These are phyloP conservation scores for Candida arabinofermentans DNA, from an alignment of 805 yeast species.

Conservation along the genomic window DNA sequence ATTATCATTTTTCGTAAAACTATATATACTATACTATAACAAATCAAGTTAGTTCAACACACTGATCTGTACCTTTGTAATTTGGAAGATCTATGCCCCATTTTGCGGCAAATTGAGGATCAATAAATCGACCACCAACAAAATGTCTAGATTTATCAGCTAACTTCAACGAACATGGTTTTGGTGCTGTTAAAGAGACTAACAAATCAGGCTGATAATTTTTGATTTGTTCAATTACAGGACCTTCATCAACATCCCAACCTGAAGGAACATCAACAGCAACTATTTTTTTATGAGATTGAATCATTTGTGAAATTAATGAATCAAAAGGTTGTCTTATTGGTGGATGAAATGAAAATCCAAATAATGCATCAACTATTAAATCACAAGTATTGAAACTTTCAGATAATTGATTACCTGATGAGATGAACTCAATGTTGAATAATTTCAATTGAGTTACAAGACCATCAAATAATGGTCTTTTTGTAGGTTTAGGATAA, in stretches of 20 bases:
- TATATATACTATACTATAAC: too few species aligned
- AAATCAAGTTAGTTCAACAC: conserved; percentile 38
- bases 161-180: conserved; percentile 68
- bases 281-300: conserved; percentile 51
- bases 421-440: conserved; percentile 51
- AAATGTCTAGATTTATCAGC: conserved; percentile 51
- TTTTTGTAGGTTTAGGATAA: conserved; percentile 69
- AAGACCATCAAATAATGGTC: conserved; percentile 52
- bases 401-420: conserved; percentile 19
- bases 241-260: conserved; percentile 95
- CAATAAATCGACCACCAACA: conserved; percentile 88
- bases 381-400: conserved; percentile 38
- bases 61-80: conserved; percentile 57
- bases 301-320: conserved; percentile 39
- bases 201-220: conserved; percentile 56
- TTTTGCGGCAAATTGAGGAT: conserved; percentile 58
- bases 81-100: conserved; percentile 66
- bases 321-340: conserved; percentile 70
- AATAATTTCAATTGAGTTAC: conserved; percentile 64
- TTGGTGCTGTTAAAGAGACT: conserved; percentile 90
- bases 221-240: conserved; percentile 35
- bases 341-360: conserved; percentile 91
- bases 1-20: too few species aligned
- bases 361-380: conserved; percentile 82
- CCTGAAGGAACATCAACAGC: conserved; percentile 94